Evolutionary conservation across 495 filamentous ascomycete genomes (phyloP).

Genomic region (Hypomontagnella monticulosa): DNA sequence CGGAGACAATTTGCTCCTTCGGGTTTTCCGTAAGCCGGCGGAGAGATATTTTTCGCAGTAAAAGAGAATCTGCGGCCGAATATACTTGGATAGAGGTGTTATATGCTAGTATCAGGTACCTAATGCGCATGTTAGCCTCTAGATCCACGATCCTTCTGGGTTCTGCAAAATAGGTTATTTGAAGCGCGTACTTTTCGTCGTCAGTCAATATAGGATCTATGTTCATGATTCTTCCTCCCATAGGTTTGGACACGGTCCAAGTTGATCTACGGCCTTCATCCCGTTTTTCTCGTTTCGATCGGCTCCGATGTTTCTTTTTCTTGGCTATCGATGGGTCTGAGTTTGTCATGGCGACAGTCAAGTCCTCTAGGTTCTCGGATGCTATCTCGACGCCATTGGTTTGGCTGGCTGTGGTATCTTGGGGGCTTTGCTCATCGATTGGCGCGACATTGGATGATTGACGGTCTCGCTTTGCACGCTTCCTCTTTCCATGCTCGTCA

Average conservation of each 20-base stretch:
- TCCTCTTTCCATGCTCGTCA: slow-evolving; percentile 39
- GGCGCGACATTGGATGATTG: background rate
- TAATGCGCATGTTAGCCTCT: slow-evolving; percentile 51
- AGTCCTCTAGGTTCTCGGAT: background rate
- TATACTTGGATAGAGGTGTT: slow-evolving; percentile 78
- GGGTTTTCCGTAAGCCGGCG: slow-evolving; percentile 27
- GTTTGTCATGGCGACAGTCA: background rate
- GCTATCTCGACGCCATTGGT: slow-evolving; percentile 4
- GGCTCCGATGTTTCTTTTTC: slow-evolving; percentile 25
- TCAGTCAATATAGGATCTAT: slow-evolving; percentile 80
- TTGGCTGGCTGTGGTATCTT: background rate
- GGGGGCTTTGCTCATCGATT: slow-evolving; percentile 13
- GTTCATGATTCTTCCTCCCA: slow-evolving; percentile 75
- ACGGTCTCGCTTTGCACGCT: slow-evolving; percentile 30
- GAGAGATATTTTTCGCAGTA: slow-evolving; percentile 67
- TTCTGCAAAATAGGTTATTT: background rate
- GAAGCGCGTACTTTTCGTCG: slow-evolving; percentile 77
- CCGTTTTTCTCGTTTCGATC: slow-evolving; percentile 6
- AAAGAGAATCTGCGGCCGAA: slow-evolving; percentile 79
- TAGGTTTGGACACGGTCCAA: slow-evolving; percentile 69
- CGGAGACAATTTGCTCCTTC: slow-evolving; percentile 59
- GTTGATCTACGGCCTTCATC: slow-evolving; percentile 13
- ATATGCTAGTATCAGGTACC: slow-evolving; percentile 72
- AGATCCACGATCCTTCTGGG: background rate
- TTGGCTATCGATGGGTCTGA: background rate